Conservation (phyloP, 2,329 filamentous ascomycete genomes). For the Aspergillus viridinutans region DNA sequence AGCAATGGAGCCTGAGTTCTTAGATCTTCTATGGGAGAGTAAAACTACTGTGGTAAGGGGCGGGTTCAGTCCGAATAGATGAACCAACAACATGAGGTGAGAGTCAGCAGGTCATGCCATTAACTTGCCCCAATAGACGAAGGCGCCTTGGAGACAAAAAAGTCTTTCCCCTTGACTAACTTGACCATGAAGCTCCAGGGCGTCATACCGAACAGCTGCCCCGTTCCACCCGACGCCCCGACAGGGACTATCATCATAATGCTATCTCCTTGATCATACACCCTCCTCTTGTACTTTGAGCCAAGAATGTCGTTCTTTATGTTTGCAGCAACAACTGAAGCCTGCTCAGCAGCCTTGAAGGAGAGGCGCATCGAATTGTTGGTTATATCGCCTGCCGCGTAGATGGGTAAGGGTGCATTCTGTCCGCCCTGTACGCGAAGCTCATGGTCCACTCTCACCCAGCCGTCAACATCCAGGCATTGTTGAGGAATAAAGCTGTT, state of each 20-base stretch:
- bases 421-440: constrained; percentile 19
- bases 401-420: constrained; percentile 17
- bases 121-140: neutral
- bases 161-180: constrained; percentile 43
- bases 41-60: no score
- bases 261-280: constrained; percentile 20
- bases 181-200: constrained; percentile 40
- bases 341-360: constrained; percentile 26
- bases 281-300: constrained; percentile 8
- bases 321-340: constrained; percentile 22
- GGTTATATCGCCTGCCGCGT: constrained; percentile 31
- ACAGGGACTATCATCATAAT: constrained; percentile 29
- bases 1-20: no score
- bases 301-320: constrained; percentile 24
- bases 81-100: no score
- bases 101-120: neutral
- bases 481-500: constrained; percentile 48
- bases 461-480: constrained; percentile 45
- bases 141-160: constrained; percentile 29
- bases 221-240: constrained; percentile 23
- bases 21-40: no score
- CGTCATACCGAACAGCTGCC: constrained; percentile 32
- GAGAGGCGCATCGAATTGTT: constrained; percentile 21
- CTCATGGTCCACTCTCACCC: constrained; percentile 45
- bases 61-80: no score